A percentile compares a stretch with the other conserved stretches of the same genome.
Evolutionary conservation across 2,329 filamentous ascomycete genomes (phyloP).

Genomic region (Tolypocladium capitatum): DNA sequence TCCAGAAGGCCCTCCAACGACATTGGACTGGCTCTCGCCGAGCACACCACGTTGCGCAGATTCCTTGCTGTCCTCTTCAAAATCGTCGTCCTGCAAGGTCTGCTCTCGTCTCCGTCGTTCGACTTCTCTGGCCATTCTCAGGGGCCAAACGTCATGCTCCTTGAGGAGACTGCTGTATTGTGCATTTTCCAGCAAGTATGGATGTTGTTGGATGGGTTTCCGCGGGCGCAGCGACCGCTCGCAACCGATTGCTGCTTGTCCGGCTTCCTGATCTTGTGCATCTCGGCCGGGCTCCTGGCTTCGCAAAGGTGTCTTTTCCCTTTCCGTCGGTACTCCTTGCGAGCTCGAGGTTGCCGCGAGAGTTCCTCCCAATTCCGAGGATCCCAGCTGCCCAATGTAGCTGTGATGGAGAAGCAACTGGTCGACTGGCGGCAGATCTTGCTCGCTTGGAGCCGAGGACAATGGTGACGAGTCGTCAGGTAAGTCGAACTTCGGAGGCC

Average conservation of each 20-base stretch:
- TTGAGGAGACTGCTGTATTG: constrained; percentile 40
- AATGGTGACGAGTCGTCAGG: constrained; percentile 19
- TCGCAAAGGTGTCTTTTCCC: background rate
- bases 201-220: constrained; percentile 48
- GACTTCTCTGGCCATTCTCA: constrained; percentile 26
- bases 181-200: constrained; percentile 42
- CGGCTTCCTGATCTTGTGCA: constrained; percentile 6
- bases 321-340: background rate
- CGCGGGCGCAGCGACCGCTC: constrained; percentile 42
- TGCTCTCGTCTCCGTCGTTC: constrained; percentile 22
- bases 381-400: background rate
- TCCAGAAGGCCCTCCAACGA: constrained; percentile 7
- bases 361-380: background rate
- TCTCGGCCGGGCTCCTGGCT: background rate
- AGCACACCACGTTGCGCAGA: constrained; percentile 16
- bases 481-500: constrained; percentile 1
- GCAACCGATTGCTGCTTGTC: constrained; percentile 18
- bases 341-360: background rate
- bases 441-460: constrained; percentile 18
- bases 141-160: constrained; percentile 39
- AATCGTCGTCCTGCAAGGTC: constrained; percentile 36
- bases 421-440: constrained; percentile 10
- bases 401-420: constrained; percentile 5
- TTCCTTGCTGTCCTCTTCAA: constrained; percentile 37
- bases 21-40: constrained; percentile 22